A percentile compares a stretch with the other conserved stretches of the same genome.
Evolutionary conservation across 2,329 filamentous ascomycete genomes (phyloP).

Genomic region (Pseudocercospora macadamiae): DNA sequence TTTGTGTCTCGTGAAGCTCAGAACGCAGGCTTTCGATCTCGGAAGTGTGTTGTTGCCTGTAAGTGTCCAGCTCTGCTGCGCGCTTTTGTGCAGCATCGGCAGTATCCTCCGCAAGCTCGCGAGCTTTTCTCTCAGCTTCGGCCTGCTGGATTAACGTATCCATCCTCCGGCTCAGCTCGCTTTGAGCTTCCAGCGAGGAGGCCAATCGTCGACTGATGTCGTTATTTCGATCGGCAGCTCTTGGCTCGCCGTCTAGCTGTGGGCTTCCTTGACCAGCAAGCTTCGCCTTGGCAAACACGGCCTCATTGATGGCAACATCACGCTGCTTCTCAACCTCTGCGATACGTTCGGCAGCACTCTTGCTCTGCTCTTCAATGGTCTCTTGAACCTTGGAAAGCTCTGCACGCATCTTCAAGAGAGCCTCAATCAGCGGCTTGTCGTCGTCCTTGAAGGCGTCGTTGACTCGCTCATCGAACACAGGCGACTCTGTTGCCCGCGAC

Average conservation of each 20-base stretch:
- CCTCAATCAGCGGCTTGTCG: slow-evolving; percentile 88
- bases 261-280: slow-evolving; percentile 71
- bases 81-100: slow-evolving; percentile 79
- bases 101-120: slow-evolving; percentile 86
- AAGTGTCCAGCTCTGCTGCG: slow-evolving; percentile 79
- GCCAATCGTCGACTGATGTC: slow-evolving; percentile 84
- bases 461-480: slow-evolving; percentile 73
- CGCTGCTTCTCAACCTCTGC: slow-evolving; percentile 94
- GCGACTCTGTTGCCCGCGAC: slow-evolving; percentile 60
- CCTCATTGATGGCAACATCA: slow-evolving; percentile 91
- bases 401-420: slow-evolving; percentile 84
- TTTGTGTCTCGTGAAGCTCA: slow-evolving; percentile 80
- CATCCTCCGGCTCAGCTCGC: slow-evolving; percentile 76
- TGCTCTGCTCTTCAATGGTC: slow-evolving; percentile 85
- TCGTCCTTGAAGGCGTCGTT: slow-evolving; percentile 86
- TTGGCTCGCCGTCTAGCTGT: slow-evolving; percentile 56
- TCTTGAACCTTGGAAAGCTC: slow-evolving; percentile 88
- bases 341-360: slow-evolving; percentile 82
- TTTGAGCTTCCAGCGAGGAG: slow-evolving; percentile 75
- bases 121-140: slow-evolving; percentile 77
- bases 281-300: slow-evolving; percentile 91
- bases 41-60: slow-evolving; percentile 78
- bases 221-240: slow-evolving; percentile 65
- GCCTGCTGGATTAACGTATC: slow-evolving; percentile 71
- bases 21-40: slow-evolving; percentile 85